A percentile compares a stretch with the other conserved stretches of the same genome.
Conservation (phyloP, 305 asterid genomes). For the Lippia alba region DNA sequence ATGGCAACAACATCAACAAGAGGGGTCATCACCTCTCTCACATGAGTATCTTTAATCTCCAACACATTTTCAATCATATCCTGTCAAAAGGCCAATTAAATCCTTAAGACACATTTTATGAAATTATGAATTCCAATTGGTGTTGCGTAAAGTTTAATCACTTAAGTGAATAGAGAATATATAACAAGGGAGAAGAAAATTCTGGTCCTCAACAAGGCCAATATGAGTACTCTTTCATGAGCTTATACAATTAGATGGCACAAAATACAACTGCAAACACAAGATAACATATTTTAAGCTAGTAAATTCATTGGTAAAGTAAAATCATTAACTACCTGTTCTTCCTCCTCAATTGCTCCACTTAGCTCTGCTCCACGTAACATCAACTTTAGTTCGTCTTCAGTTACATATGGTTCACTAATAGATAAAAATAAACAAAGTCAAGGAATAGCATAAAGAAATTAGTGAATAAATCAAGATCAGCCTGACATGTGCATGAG, state of each 20-base stretch:
- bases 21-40: constrained; percentile 99
- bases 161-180: background rate
- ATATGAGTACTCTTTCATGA: constrained; percentile 27
- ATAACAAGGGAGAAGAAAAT: constrained; percentile 5
- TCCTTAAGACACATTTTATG: constrained; percentile 11
- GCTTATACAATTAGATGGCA: constrained; percentile 17
- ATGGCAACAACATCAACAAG: constrained; percentile 97
- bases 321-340: constrained; percentile 67
- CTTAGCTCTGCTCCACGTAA: constrained; percentile 98
- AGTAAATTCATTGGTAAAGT: constrained; percentile 20
- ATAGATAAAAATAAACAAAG: constrained; percentile 40
- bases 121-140: constrained; percentile 18
- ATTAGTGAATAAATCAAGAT: constrained; percentile 15
- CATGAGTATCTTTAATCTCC: constrained; percentile 98
- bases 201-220: constrained; percentile 5
- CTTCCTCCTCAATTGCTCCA: constrained; percentile 99
- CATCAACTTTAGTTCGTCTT: constrained; percentile 98
- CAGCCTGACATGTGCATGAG: constrained; percentile 2
- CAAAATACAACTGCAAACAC: constrained; percentile 23
- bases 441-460: constrained; percentile 23
- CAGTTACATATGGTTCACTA: constrained; percentile 98
- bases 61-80: constrained; percentile 98
- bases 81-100: constrained; percentile 52
- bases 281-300: constrained; percentile 22
- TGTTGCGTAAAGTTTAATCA: constrained; percentile 12